phyloP scores from a whole-genome alignment of 306 rosid genomes.

The Acacia melanoxylon region DNA sequence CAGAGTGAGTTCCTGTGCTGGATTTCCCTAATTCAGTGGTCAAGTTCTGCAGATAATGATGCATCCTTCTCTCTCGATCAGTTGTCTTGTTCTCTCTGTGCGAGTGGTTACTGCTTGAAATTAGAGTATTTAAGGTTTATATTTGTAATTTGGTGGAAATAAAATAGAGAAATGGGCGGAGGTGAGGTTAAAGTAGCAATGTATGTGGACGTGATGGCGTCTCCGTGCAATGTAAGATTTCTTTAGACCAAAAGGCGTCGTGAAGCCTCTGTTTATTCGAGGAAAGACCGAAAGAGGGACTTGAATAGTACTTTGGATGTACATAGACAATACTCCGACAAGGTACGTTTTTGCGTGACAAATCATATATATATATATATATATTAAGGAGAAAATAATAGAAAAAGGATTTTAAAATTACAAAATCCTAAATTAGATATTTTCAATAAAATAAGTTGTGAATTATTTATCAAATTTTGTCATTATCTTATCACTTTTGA shows the following conservation, averaged over 20 bases:
- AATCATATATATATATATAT: too few relatives aligned
- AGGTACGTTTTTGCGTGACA: not conserved
- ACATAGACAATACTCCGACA: not conserved
- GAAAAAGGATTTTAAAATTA: too few relatives aligned
- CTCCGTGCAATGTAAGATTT: not conserved
- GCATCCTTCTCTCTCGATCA: constrained; percentile 16
- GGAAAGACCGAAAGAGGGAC: not conserved
- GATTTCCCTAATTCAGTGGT: constrained; percentile 28
- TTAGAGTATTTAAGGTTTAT: not conserved
- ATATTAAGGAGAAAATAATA: too few relatives aligned
- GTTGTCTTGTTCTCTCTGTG: not conserved
- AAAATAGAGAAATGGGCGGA: not conserved
- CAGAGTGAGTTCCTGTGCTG: constrained; percentile 23
- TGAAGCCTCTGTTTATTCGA: not conserved
- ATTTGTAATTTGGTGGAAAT: not conserved
- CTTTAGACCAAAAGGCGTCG: not conserved
- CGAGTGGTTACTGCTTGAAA: not conserved
- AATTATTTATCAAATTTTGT: too few relatives aligned
- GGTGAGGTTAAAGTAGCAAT: not conserved
- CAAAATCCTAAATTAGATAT: too few relatives aligned
- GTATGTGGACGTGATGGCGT: not conserved
- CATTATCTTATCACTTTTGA: too few relatives aligned
- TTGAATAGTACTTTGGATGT: not conserved
- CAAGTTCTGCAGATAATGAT: constrained; percentile 18
- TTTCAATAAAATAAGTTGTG: too few relatives aligned